Evolutionary conservation across 2,329 filamentous ascomycete species (phyloP).

Genomic region (Diplodia sapinea): DNA sequence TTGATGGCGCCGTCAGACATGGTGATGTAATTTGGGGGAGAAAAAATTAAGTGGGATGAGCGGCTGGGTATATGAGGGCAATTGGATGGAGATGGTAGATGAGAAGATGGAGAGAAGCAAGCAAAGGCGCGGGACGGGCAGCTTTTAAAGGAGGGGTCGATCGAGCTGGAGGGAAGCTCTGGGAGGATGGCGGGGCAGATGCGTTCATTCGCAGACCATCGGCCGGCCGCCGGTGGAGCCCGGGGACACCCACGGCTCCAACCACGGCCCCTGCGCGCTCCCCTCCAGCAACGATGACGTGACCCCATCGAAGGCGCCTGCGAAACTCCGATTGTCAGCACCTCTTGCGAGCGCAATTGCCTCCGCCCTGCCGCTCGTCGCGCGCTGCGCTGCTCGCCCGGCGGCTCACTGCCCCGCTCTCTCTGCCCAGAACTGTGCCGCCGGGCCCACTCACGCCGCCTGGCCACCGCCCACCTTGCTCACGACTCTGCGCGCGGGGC

Average conservation of each 20-base stretch:
- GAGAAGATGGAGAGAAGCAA: not conserved
- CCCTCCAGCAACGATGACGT: constrained; percentile 16
- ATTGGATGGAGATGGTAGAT: constrained; percentile 16
- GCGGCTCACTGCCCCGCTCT: not conserved
- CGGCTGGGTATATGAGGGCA: constrained; percentile 1
- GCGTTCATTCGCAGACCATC: constrained; percentile 22
- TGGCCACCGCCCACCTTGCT: constrained; percentile 3
- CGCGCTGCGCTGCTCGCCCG: not conserved
- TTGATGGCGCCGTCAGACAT: constrained; percentile 43
- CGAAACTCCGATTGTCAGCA: constrained; percentile 18
- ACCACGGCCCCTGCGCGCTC: constrained; percentile 6
- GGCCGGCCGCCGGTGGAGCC: constrained; percentile 20
- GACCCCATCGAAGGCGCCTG: constrained; percentile 17
- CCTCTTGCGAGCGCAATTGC: constrained; percentile 2
- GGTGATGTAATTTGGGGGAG: constrained; percentile 1
- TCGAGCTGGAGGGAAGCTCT: constrained; percentile 18
- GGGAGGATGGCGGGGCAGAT: constrained; percentile 23
- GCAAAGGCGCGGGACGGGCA: not conserved
- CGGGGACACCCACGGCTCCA: constrained; percentile 16
- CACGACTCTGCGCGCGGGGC: constrained; percentile 22
- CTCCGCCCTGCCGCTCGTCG: not conserved
- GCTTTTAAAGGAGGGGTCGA: constrained; percentile 29
- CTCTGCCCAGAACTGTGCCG: not conserved
- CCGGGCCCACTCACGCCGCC: constrained; percentile 4
- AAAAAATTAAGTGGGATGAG: constrained; percentile 9